phyloP scores from a whole-genome alignment of 306 rosid genomes.

The Begonia fuchsioides region DNA sequence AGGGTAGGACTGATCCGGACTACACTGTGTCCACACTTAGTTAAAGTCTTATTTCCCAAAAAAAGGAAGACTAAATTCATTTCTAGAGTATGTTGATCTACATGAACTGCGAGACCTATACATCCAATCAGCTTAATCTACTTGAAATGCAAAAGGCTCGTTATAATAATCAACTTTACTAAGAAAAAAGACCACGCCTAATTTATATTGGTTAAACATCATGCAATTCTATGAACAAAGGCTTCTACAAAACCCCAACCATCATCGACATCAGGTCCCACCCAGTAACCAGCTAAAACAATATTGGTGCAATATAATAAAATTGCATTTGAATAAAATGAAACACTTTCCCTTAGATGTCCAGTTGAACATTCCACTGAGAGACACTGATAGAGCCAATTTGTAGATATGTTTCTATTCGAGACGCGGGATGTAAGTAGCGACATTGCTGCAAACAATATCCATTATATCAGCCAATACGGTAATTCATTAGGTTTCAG shows the following conservation, averaged over 20 bases:
- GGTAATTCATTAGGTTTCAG: conserved; percentile 5
- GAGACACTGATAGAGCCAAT: conserved; percentile 14
- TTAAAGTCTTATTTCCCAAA: no score
- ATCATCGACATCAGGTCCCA: conserved; percentile 86
- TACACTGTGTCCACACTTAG: no score
- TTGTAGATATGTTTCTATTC: conserved; percentile 12
- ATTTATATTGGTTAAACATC: conserved; percentile 5
- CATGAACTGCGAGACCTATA: no score
- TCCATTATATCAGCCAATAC: conserved; percentile 15
- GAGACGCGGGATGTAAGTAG: conserved; percentile 18
- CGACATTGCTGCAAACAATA: conserved; percentile 47
- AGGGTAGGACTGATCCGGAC: no score
- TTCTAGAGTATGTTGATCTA: no score
- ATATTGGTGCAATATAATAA: conserved; percentile 20
- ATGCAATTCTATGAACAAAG: conserved; percentile 31
- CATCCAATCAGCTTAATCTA: no score
- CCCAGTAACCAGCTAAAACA: conserved; percentile 74
- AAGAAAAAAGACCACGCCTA: no score
- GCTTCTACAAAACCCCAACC: conserved; percentile 92
- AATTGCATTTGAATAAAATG: conserved; percentile 22
- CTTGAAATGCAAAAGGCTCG: no score
- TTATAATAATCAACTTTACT: no score
- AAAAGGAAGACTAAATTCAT: no score
- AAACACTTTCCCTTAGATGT: conserved; percentile 12
- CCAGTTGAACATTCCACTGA: conserved; percentile 16